Evolutionary conservation across 2,329 filamentous ascomycete species (phyloP).

Genomic region (Aspergillus sergii): DNA sequence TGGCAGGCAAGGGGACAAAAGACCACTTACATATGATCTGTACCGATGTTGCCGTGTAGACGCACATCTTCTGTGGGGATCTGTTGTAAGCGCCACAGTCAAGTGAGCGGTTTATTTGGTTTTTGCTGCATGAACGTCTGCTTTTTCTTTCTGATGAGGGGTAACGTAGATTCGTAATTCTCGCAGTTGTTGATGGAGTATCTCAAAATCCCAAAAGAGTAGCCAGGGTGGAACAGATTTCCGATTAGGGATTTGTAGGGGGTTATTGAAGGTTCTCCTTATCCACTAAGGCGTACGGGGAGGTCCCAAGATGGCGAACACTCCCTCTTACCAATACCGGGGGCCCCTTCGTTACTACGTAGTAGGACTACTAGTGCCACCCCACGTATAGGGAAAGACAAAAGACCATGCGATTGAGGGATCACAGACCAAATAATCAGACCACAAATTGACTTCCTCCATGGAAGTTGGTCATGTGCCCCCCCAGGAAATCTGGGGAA

Average conservation of each 20-base stretch:
- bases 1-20: background rate
- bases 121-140: background rate
- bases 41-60: background rate
- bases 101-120: background rate
- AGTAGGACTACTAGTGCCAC: background rate
- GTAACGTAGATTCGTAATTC: background rate
- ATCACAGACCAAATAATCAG: slow-evolving; percentile 1
- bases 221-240: background rate
- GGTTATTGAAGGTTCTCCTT: background rate
- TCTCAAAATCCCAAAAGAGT: background rate
- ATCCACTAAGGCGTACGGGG: background rate
- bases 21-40: slow-evolving; percentile 1
- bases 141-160: background rate
- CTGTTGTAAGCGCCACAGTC: background rate
- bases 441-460: background rate
- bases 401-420: background rate
- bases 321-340: background rate
- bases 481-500: background rate
- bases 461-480: background rate
- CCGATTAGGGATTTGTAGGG: background rate
- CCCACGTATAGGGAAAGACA: background rate
- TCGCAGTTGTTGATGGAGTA: background rate
- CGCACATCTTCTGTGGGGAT: background rate
- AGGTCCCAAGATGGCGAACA: background rate
- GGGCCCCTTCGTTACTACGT: background rate